phyloP scores from a whole-genome alignment of 179 eudicot species.

The Beta corolliflora region DNA sequence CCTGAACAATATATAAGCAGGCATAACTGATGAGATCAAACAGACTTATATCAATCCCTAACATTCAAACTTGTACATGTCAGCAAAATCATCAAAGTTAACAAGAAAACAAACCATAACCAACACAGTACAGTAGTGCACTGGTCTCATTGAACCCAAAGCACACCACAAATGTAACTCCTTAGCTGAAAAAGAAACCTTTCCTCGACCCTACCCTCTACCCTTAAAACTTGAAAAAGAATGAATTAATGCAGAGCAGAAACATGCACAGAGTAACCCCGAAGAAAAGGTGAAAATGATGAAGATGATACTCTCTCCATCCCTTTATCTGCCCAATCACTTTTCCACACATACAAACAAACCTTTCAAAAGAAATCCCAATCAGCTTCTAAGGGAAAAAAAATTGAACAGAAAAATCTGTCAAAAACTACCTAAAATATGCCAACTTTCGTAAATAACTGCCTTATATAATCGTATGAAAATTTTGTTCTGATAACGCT shows the following conservation, averaged over 20 bases:
- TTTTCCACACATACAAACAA: no score
- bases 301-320: neutral
- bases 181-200: neutral
- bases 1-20: constrained; percentile 39
- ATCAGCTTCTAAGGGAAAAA: no score
- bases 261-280: neutral
- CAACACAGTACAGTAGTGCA: neutral
- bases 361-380: no score
- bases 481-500: no score
- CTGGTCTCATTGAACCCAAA: neutral
- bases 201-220: neutral
- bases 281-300: neutral
- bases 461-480: no score
- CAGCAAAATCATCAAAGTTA: neutral
- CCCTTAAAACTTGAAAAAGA: neutral
- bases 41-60: neutral
- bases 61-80: neutral
- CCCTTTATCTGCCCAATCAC: no score
- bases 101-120: neutral
- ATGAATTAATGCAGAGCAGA: no score
- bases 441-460: no score
- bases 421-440: no score
- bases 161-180: neutral
- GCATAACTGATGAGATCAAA: constrained; percentile 18
- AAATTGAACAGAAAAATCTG: no score